Conservation (phyloP, 2,329 filamentous ascomycete genomes). For the Madurella mycetomatis region DNA sequence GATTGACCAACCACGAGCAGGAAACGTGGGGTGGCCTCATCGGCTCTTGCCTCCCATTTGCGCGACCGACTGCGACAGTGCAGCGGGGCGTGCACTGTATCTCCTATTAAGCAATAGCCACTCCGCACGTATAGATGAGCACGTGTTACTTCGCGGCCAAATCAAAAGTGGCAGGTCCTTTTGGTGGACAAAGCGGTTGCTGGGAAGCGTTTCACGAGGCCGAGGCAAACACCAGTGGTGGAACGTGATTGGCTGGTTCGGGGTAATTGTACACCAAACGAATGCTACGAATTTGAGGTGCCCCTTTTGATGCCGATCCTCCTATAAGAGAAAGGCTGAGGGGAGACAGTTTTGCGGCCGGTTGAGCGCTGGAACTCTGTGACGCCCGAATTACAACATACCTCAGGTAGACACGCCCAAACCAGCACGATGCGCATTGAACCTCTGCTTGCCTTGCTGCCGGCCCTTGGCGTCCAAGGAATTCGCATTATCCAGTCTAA, state of each 20-base stretch:
- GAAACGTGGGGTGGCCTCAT: not conserved
- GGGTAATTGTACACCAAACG: not conserved
- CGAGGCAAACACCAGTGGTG: not conserved
- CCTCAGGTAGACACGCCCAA: not conserved
- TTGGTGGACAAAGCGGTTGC: not conserved
- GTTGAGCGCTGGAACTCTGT: not conserved
- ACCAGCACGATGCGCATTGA: slow-evolving; percentile 11
- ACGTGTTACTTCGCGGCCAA: not conserved
- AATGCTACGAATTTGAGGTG: too few species aligned
- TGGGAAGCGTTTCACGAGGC: not conserved
- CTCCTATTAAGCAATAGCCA: not conserved
- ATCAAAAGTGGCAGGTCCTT: slow-evolving; percentile 9
- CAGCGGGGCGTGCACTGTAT: too few species aligned
- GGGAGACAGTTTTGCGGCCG: too few species aligned
- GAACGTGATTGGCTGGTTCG: slow-evolving; percentile 2
- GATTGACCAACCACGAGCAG: not conserved
- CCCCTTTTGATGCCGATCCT: too few species aligned
- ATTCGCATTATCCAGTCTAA: slow-evolving; percentile 61
- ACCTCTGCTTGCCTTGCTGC: slow-evolving; percentile 9
- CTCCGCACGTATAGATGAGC: not conserved
- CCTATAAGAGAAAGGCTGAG: too few species aligned
- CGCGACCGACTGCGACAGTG: slow-evolving; percentile 6
- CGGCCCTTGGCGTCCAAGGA: slow-evolving; percentile 20
- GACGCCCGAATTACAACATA: not conserved
- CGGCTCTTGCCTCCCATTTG: slow-evolving; percentile 5